Evolutionary conservation across 768 basidiomycete genomes (phyloP), one percentile per base, ranked within the genome.

Genomic region (Boletus rubropictus): DNA sequence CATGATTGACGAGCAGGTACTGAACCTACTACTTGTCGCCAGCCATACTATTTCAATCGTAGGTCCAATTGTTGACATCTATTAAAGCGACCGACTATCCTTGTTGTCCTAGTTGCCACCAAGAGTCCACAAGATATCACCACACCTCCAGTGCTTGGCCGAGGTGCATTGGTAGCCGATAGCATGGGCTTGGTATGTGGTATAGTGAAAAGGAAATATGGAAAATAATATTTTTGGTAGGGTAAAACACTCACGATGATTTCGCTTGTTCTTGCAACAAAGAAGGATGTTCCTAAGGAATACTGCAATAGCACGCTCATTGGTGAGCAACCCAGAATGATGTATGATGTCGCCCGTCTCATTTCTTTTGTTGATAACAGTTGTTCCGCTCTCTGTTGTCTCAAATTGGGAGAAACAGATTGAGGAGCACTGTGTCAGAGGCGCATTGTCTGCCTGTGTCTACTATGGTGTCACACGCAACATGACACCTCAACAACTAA

Each of bases 241-340:
- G 93, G 93, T 0, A 96, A 95, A 73, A 96, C 94, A 0, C 70
- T 96, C 34, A 91, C 89, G 0, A 90, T 92, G 78, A 69, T 96
- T 33, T 75, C 90, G 5, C 72, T 96, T 14, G 76, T 92, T 33
- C 65, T 93, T 22, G 81, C 87, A 2, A 93, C 92, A 2, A 85
- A 82, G 60, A 59, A 72, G 9, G 86, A 93, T 36, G 53, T 76
- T 11, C 73, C 80, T 1, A 48, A 60, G 2, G 76, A 73, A 4
- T 81, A 74, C 57, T 82, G 78, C 36, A 81, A 80, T 36, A 69
- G 79, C 34, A 94, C 93, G 0, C 75, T 96, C 27, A 86, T 96
- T 22, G 86, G 92, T 87, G 54, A 35, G 44, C n/a, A 29, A 21
- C 11, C 7, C 10, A 7, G 2, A 5, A 25, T 14, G 7, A 44